These are phyloP conservation scores for Leishmania aethiopica DNA, from an alignment of 208 protist species.

Conservation along the genomic window DNA sequence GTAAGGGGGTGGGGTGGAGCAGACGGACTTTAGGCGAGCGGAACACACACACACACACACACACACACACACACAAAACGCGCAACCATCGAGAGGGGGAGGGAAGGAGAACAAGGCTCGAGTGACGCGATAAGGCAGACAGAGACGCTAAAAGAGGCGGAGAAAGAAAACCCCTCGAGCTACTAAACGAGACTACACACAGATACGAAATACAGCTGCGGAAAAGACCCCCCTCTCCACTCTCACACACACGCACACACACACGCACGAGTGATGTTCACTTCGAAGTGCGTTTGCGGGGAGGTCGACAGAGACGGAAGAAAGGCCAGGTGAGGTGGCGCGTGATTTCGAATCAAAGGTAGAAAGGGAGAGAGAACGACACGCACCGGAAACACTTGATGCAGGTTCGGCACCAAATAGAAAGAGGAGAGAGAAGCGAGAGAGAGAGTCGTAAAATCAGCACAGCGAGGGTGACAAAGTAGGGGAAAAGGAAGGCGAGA, in stretches of 20 bases:
- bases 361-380: not conserved
- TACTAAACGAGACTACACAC: not conserved
- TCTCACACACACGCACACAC: not conserved
- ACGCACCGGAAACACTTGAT: not conserved
- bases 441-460: not conserved
- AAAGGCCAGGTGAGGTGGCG: not conserved
- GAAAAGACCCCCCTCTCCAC: not conserved
- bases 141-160: constrained; percentile 1
- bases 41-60: not conserved
- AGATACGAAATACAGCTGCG: not conserved
- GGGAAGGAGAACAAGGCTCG: not conserved
- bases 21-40: not conserved
- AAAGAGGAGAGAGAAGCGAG: not conserved
- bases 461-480: not conserved
- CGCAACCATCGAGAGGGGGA: not conserved
- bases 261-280: not conserved
- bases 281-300: not conserved
- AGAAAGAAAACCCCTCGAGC: not conserved
- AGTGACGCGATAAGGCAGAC: constrained; percentile 7
- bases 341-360: not conserved
- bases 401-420: not conserved
- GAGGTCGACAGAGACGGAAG: not conserved
- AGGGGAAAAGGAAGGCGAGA: not conserved
- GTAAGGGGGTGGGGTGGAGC: not conserved
- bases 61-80: constrained; percentile 1